Percentiles rank a stretch among this genome's conserved stretches.
phyloP scores from a whole-genome alignment of 768 basidiomycete genomes.

The Calocybe gangraenosa region DNA sequence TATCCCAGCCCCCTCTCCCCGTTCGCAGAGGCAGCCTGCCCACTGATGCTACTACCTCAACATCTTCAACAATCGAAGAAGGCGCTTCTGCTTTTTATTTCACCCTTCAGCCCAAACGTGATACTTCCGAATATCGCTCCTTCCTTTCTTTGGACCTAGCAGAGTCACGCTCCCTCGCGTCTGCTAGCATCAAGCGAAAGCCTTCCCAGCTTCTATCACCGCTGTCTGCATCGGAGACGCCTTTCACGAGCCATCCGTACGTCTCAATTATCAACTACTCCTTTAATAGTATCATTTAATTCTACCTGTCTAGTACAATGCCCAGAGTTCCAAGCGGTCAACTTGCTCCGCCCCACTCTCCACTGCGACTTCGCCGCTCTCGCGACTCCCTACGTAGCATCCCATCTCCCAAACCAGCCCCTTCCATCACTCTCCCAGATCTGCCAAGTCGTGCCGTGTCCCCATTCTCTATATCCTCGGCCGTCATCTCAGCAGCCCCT shows the following conservation, averaged over 20 bases:
- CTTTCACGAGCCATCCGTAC: slow-evolving; percentile 18
- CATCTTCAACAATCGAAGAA: slow-evolving; percentile 13
- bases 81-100: slow-evolving; percentile 42
- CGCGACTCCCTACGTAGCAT: slow-evolving; percentile 41
- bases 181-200: slow-evolving; percentile 33
- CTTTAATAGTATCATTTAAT: slow-evolving; percentile 1
- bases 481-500: slow-evolving; percentile 16
- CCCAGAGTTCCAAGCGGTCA: slow-evolving; percentile 14
- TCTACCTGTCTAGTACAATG: slow-evolving; percentile 21
- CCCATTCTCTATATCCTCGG: slow-evolving; percentile 12
- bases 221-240: slow-evolving; percentile 8
- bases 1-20: slow-evolving; percentile 20
- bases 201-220: slow-evolving; percentile 16
- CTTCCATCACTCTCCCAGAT: slow-evolving; percentile 47
- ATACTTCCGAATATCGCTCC: slow-evolving; percentile 41
- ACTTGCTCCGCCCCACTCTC: slow-evolving; percentile 10
- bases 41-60: slow-evolving; percentile 20
- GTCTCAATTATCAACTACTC: slow-evolving; percentile 8
- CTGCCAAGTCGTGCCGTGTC: slow-evolving; percentile 15
- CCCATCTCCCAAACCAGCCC: slow-evolving; percentile 59
- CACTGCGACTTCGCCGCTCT: slow-evolving; percentile 26
- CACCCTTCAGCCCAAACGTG: slow-evolving; percentile 39
- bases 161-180: slow-evolving; percentile 40
- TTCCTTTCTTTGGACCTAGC: slow-evolving; percentile 71
- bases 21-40: slow-evolving; percentile 33